Evolutionary conservation across 331 rosid species (phyloP).

Genomic region (Saraca asoca): DNA sequence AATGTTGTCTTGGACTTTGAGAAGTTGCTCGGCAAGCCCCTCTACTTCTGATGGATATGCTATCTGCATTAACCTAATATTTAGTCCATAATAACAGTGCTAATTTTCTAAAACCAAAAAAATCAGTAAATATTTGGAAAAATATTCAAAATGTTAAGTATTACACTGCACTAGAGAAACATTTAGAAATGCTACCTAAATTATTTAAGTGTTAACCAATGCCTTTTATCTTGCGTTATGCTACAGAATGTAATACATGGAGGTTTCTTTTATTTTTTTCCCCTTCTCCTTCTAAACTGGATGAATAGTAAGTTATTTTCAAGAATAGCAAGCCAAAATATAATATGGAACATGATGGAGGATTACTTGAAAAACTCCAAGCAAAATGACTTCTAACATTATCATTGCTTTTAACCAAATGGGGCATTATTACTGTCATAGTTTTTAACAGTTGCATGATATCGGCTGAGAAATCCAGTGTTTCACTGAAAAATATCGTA

Average conservation of each 20-base stretch:
- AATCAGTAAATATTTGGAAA: too few species aligned
- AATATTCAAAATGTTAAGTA: too few species aligned
- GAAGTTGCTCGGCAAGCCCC: conserved; percentile 76
- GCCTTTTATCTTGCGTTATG: too few species aligned
- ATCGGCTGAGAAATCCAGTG: conserved; percentile 8
- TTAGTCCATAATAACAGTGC: background rate
- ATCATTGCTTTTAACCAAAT: background rate
- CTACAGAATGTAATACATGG: too few species aligned
- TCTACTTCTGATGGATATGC: conserved; percentile 91
- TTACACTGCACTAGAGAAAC: background rate
- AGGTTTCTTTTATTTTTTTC: too few species aligned
- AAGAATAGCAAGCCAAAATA: background rate
- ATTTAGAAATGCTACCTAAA: too few species aligned
- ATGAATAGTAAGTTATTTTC: background rate
- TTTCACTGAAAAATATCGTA: background rate
- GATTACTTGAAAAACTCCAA: background rate
- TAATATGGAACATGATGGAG: background rate
- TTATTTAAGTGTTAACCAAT: too few species aligned
- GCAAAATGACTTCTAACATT: background rate
- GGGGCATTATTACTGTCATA: background rate
- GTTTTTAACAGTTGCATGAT: conserved; percentile 5
- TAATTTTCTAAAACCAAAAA: background rate
- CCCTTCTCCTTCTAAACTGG: background rate
- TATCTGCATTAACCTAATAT: conserved; percentile 61
- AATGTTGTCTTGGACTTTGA: conserved; percentile 97